Percentiles rank a stretch among this genome's conserved stretches.
These are phyloP conservation scores for Castanospermum australe DNA, from an alignment of 306 rosid genomes.

Conservation along the genomic window DNA sequence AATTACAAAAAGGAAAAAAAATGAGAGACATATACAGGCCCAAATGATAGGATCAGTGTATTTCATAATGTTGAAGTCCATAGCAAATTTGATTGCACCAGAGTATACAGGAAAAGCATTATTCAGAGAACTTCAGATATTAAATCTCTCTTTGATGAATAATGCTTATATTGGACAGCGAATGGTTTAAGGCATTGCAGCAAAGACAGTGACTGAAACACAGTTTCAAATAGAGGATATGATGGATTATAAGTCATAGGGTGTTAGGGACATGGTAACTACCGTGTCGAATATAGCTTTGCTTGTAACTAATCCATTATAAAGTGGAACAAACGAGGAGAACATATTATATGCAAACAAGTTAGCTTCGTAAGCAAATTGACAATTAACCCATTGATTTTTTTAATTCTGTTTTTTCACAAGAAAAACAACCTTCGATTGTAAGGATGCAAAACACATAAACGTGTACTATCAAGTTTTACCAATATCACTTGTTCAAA, in stretches of 20 bases:
- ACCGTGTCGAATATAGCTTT: background rate
- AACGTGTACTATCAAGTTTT: background rate
- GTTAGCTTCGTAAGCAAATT: background rate
- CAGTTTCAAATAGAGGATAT: background rate
- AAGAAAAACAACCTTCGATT: background rate
- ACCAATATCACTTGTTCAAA: background rate
- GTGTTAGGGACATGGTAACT: background rate
- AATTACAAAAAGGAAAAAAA: background rate
- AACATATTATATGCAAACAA: background rate
- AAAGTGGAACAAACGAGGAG: background rate
- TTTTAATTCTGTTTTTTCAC: background rate
- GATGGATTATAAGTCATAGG: background rate
- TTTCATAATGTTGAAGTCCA: background rate
- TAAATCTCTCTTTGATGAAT: background rate
- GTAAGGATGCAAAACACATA: background rate
- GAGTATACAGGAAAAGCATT: background rate
- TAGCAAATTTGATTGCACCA: background rate
- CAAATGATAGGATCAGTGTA: background rate
- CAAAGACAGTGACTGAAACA: background rate
- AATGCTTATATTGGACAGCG: background rate
- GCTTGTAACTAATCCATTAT: background rate
- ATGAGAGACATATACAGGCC: background rate
- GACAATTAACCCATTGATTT: background rate
- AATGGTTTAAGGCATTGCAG: background rate
- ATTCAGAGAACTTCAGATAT: background rate